Evolutionary conservation across 352 stramenopile species (phyloP).

Genomic region (Phytophthora fragariaefolia): DNA sequence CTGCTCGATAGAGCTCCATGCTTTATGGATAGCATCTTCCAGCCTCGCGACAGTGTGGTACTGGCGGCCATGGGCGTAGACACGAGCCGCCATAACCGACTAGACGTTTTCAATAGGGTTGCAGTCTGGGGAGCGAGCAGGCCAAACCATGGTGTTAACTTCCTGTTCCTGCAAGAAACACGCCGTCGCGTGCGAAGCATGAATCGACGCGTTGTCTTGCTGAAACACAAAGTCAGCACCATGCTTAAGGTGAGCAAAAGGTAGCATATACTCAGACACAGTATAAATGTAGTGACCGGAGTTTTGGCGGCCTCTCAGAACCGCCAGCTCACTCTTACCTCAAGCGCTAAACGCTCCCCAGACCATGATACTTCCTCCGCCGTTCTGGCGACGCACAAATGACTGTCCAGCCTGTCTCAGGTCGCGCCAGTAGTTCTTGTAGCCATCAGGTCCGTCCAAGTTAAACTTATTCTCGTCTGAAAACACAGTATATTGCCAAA

Average conservation of each 20-base stretch:
- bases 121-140: too few species aligned
- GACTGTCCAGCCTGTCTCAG: neutral
- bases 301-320: too few species aligned
- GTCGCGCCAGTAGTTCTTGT: slow-evolving; percentile 6
- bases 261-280: too few species aligned
- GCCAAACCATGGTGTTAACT: neutral
- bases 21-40: too few species aligned
- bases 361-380: neutral
- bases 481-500: slow-evolving; percentile 5
- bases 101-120: too few species aligned
- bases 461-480: slow-evolving; percentile 17
- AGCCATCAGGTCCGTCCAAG: slow-evolving; percentile 13
- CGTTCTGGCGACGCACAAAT: neutral
- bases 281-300: too few species aligned
- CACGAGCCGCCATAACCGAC: too few species aligned
- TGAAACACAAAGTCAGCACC: neutral
- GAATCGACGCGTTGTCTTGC: neutral
- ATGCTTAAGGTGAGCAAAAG: too few species aligned
- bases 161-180: neutral
- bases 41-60: too few species aligned
- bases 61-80: too few species aligned
- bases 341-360: slow-evolving; percentile 4
- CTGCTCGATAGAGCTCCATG: too few species aligned
- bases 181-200: neutral
- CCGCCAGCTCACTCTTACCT: slow-evolving; percentile 5